These are phyloP conservation scores for Ceriops zippeliana DNA, from an alignment of 345 rosid genomes.

Conservation along the genomic window DNA sequence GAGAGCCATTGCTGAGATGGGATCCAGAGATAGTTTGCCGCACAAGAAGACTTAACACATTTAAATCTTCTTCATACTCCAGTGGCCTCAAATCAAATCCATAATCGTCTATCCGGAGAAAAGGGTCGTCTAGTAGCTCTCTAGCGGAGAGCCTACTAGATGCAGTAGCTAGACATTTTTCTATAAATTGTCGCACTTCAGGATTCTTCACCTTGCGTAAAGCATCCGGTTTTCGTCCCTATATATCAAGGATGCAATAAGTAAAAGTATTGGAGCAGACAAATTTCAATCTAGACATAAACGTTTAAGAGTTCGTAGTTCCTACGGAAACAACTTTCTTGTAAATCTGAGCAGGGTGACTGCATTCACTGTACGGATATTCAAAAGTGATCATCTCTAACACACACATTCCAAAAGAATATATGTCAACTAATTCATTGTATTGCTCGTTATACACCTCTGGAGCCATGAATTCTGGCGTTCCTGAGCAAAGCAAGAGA, in stretches of 20 bases:
- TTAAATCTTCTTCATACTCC: conserved; percentile 42
- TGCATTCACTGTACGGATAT: conserved; percentile 94
- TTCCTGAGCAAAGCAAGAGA: conserved; percentile 46
- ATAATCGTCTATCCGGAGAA: conserved; percentile 57
- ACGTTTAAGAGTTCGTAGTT: conserved; percentile 11
- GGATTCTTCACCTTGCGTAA: conserved; percentile 69
- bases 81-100: conserved; percentile 45
- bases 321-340: conserved; percentile 96
- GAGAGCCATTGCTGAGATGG: conserved; percentile 30
- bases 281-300: conserved; percentile 4
- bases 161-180: conserved; percentile 82
- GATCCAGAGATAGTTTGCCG: conserved; percentile 46
- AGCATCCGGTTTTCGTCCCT: conserved; percentile 95
- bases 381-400: conserved; percentile 96
- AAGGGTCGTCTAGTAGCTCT: conserved; percentile 75
- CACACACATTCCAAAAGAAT: conserved; percentile 97
- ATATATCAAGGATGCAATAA: conserved; percentile 18
- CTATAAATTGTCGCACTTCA: conserved; percentile 68
- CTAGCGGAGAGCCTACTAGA: conserved; percentile 76
- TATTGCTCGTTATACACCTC: conserved; percentile 96
- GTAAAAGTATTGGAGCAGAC: background rate
- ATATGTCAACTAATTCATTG: conserved; percentile 89
- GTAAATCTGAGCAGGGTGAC: conserved; percentile 93
- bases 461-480: conserved; percentile 99
- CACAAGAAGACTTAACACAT: conserved; percentile 33